Base-by-base conservation (phyloP, 2,329 filamentous ascomycete species). In the Phoma sp. region DNA sequence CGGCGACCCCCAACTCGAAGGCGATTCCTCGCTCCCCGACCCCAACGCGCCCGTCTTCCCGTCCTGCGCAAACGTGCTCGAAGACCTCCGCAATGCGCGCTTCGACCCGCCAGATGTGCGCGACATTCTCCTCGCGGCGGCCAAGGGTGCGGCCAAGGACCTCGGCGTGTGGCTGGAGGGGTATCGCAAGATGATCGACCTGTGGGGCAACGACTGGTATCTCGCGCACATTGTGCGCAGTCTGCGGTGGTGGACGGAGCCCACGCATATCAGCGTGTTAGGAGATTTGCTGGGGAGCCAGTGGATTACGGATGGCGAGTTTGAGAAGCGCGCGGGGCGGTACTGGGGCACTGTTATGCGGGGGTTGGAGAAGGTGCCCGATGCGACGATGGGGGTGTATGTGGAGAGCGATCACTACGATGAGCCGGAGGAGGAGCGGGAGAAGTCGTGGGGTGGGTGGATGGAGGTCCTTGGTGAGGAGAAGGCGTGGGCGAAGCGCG, bases 201-300 rank as follows among this genome's bases (percentile, higher is more conserved):
- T 97, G 2, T 85, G 92, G 67, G 95, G 95, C 4, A 99, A 99
- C 75, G 95, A 99, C 76, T 91, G 87, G 69, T 99, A 98, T 75
- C 84, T 99, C 26, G 91, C 90, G 17, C 95, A 99, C 74, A 92
- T 97, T 53, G 97, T 96, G 76, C 85, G 91, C 14, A 90, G 87
- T 0, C 76, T 96, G 42, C 83, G 85, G 62, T 96, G 92, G 91
- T 96, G 90, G 88, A 85, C 89, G 0, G 78, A 81, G 14, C 95
- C 95, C 7, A 96, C 91, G 0, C 95, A 99, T 73, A 86, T 95
- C 17, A 87, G 90, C 0, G 92, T 98, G 0, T 81, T 99, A 4
- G 95, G 95, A 3, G 95, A 99, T 72, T 79, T 99, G 53, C 79
- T 99, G 9, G 95, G 95, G 9, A 96, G 92, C 67, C 95, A 99